Percentiles rank a stretch among this genome's conserved stretches.
Evolutionary conservation across 345 rosid genomes (phyloP).

Genomic region (Salix dunnii): DNA sequence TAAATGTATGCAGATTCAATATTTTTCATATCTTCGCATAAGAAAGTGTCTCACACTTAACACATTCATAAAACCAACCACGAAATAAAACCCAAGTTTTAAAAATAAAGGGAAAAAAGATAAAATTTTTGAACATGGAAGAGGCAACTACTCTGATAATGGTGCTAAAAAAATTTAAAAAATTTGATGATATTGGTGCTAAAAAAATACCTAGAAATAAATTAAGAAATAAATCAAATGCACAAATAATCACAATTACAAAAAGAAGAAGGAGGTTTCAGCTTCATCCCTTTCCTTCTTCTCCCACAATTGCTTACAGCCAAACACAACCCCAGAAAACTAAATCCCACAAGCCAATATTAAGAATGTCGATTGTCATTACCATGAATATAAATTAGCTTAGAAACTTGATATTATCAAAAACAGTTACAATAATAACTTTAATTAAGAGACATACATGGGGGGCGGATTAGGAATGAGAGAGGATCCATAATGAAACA

Average conservation of each 20-base stretch:
- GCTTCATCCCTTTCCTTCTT: slow-evolving; percentile 24
- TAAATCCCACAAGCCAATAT: slow-evolving; percentile 8
- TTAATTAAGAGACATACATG: slow-evolving; percentile 25
- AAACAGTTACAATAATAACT: background rate
- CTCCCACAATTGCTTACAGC: background rate
- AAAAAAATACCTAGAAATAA: background rate
- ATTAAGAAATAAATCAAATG: background rate
- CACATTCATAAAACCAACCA: background rate
- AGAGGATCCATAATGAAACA: slow-evolving; percentile 2
- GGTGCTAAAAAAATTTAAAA: background rate
- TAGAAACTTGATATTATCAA: background rate
- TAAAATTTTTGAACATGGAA: slow-evolving; percentile 4
- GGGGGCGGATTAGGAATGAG: background rate
- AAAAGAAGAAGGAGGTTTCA: slow-evolving; percentile 15
- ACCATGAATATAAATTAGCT: background rate
- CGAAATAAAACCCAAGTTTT: background rate
- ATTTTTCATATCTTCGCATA: background rate
- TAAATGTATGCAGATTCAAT: background rate
- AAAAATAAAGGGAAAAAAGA: background rate
- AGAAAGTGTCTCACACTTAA: slow-evolving; percentile 10
- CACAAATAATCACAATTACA: background rate
- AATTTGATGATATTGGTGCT: background rate
- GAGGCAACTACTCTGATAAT: background rate
- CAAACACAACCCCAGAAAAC: background rate
- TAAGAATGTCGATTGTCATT: background rate